Conservation (phyloP, 1,284 basidiomycete genomes). For the Cystobasidium slooffiae region DNA sequence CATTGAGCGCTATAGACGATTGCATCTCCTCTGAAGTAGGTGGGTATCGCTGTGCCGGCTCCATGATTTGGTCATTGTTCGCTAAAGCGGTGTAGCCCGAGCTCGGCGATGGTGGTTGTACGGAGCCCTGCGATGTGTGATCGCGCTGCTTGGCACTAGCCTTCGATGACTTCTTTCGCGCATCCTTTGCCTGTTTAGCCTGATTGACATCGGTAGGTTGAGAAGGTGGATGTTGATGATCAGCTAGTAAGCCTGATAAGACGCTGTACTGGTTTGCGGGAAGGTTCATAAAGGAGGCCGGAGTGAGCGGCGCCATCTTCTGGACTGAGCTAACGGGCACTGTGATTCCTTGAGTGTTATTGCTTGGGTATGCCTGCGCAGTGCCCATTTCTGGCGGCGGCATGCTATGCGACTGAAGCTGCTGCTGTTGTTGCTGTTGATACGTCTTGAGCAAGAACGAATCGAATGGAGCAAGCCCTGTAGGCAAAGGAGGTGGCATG, state of each 20-base stretch:
- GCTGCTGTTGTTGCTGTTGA: conserved; percentile 23
- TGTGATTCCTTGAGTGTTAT: conserved; percentile 4
- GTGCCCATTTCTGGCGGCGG: neutral
- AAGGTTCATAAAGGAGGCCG: conserved; percentile 52
- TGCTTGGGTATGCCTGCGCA: neutral
- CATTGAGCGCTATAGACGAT: conserved; percentile 7
- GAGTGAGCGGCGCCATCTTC: conserved; percentile 48
- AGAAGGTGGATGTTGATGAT: conserved; percentile 11
- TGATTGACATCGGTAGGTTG: neutral
- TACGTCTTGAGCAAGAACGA: conserved; percentile 8
- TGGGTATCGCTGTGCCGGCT: neutral
- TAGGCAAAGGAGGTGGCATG: neutral
- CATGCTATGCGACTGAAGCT: conserved; percentile 13
- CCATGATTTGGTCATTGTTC: neutral
- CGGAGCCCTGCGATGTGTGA: no score
- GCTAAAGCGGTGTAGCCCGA: no score
- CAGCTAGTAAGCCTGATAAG: conserved; percentile 42
- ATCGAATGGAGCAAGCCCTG: neutral
- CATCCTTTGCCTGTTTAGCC: neutral
- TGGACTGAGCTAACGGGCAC: conserved; percentile 3
- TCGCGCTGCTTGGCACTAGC: neutral
- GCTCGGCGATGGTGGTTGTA: no score
- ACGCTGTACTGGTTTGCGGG: conserved; percentile 42
- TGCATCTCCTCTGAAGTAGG: conserved; percentile 14
- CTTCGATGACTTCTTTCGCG: neutral